Percentiles rank a stretch among this genome's conserved stretches.
phyloP scores from a whole-genome alignment of 2,329 filamentous ascomycete genomes.

The Cladosporium oxysporum region DNA sequence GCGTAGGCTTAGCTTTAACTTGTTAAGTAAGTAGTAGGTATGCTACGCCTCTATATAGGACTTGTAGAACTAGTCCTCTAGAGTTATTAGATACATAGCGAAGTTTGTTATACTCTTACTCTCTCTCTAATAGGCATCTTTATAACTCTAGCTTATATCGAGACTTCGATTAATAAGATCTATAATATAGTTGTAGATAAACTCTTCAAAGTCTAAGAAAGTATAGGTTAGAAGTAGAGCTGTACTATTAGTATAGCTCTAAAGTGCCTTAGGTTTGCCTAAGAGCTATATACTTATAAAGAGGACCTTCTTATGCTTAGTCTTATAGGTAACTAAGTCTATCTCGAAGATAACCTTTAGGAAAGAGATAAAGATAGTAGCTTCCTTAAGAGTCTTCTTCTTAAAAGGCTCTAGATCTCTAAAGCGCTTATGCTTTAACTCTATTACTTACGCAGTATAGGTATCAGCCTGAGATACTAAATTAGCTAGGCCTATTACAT shows the following conservation, averaged over 20 bases:
- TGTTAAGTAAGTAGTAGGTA: background rate
- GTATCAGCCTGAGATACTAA: too few species aligned
- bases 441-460: too few species aligned
- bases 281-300: background rate
- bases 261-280: too few species aligned
- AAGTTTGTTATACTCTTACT: background rate
- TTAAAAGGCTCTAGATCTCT: too few species aligned
- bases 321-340: background rate
- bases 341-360: background rate
- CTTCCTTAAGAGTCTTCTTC: background rate
- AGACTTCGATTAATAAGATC: background rate
- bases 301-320: background rate
- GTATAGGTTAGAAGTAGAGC: background rate
- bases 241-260: background rate
- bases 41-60: background rate
- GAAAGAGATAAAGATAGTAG: background rate
- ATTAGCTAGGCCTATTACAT: too few species aligned
- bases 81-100: background rate
- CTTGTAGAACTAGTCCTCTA: background rate
- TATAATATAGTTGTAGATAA: background rate
- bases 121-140: background rate
- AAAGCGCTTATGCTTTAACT: too few species aligned
- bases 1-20: background rate
- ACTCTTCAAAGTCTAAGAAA: background rate
- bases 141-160: background rate